A percentile compares a stretch with the other conserved stretches of the same genome.
Conservation (phyloP, 345 rosid genomes). For the Syzygium aqueum region DNA sequence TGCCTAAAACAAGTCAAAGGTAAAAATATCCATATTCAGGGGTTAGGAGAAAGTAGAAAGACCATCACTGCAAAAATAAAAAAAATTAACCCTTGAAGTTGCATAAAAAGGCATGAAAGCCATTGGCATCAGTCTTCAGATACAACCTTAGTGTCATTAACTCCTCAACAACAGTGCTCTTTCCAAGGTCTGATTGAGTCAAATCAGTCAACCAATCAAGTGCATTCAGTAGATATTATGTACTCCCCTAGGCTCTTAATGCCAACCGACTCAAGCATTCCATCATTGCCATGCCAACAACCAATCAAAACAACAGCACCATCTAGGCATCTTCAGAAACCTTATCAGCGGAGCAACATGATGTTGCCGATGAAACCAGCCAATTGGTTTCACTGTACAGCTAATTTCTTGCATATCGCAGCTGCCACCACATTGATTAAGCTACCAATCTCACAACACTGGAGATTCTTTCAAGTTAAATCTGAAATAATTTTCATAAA, state of each 20-base stretch:
- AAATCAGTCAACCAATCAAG: neutral
- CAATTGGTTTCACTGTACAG: neutral
- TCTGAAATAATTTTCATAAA: neutral
- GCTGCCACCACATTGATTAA: neutral
- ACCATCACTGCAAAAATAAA: neutral
- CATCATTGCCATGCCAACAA: neutral
- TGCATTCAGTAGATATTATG: neutral
- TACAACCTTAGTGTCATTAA: neutral
- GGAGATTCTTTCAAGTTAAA: neutral
- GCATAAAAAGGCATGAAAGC: neutral
- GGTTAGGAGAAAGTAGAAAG: neutral
- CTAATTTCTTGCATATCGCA: neutral
- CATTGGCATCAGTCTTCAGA: neutral
- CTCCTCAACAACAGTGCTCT: neutral
- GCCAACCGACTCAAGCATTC: neutral
- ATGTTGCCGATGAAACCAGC: neutral
- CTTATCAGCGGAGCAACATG: neutral
- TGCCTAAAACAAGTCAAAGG: neutral
- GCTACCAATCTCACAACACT: neutral
- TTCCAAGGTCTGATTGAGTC: neutral
- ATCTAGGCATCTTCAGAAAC: neutral
- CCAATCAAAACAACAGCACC: neutral
- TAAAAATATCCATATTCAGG: neutral
- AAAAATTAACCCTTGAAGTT: neutral
- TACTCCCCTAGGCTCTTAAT: neutral